phyloP scores from a whole-genome alignment of 2,329 filamentous ascomycete species.

The Penicillium sp. region DNA sequence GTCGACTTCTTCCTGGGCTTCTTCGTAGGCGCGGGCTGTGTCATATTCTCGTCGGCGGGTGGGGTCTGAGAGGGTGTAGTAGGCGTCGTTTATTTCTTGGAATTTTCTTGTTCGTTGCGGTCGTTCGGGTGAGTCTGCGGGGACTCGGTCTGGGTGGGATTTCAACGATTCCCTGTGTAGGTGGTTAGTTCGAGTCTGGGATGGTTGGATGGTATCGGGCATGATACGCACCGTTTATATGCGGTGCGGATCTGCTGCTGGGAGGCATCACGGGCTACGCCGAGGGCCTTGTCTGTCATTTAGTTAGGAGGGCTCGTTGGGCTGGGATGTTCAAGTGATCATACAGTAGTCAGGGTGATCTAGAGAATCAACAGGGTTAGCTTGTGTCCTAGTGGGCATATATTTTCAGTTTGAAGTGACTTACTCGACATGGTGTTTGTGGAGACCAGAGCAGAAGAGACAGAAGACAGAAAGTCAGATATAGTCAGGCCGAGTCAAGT shows the following conservation, averaged over 20 bases:
- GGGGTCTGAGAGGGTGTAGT: slow-evolving; percentile 85
- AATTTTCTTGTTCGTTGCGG: slow-evolving; percentile 80
- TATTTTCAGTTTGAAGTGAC: background rate
- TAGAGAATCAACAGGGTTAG: slow-evolving; percentile 9
- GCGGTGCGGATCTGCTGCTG: slow-evolving; percentile 87
- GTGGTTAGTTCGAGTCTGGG: slow-evolving; percentile 13
- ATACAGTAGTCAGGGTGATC: slow-evolving; percentile 48
- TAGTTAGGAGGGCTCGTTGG: slow-evolving; percentile 8
- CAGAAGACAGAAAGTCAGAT: background rate
- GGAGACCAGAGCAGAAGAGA: background rate
- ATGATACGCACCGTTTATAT: slow-evolving; percentile 79
- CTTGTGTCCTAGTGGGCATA: background rate
- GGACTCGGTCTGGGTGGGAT: slow-evolving; percentile 90
- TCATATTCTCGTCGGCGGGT: slow-evolving; percentile 83
- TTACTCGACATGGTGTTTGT: background rate
- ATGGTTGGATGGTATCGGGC: too few relatives aligned
- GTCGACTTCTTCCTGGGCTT: slow-evolving; percentile 49
- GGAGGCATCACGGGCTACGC: slow-evolving; percentile 72
- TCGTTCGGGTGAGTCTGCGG: slow-evolving; percentile 81
- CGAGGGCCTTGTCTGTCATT: slow-evolving; percentile 70
- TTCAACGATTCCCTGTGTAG: slow-evolving; percentile 76
- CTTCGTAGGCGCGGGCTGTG: slow-evolving; percentile 62
- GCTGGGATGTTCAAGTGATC: slow-evolving; percentile 11
- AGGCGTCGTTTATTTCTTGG: slow-evolving; percentile 90
- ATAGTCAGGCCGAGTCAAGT: background rate